Conservation (phyloP, 371 early-diverging fungal species). For the Syncephalastrum monosporum region DNA sequence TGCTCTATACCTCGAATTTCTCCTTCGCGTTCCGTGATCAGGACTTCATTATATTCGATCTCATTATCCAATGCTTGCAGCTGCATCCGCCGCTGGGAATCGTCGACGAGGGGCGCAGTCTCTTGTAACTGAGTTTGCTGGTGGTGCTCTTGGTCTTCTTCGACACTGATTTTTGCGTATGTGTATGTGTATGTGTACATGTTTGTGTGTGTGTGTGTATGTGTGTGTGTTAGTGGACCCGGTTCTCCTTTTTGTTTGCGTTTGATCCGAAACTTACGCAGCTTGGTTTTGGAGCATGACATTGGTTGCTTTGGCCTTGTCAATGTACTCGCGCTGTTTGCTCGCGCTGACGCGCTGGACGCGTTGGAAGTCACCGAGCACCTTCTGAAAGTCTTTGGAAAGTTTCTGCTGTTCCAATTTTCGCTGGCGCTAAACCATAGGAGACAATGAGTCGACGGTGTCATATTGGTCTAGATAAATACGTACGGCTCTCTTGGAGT, state of each 20-base stretch:
- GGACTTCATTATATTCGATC: conserved; percentile 87
- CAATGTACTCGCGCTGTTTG: conserved; percentile 86
- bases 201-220: background rate
- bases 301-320: conserved; percentile 58
- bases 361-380: conserved; percentile 84
- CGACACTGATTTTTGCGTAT: conserved; percentile 11
- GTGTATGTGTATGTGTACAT: background rate
- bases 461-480: background rate
- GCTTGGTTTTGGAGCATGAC: conserved; percentile 39
- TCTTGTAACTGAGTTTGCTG: conserved; percentile 32
- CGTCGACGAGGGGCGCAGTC: conserved; percentile 60
- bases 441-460: background rate
- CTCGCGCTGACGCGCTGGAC: conserved; percentile 82
- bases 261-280: conserved; percentile 22
- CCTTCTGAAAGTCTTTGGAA: conserved; percentile 91
- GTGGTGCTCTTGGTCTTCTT: conserved; percentile 53
- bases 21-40: conserved; percentile 91
- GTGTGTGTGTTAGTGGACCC: no score
- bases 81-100: conserved; percentile 65
- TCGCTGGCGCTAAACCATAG: conserved; percentile 57
- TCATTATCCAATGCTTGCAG: conserved; percentile 84
- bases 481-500: conserved; percentile 31
- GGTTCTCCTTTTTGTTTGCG: background rate
- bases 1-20: conserved; percentile 92
- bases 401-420: conserved; percentile 81